phyloP scores from a whole-genome alignment of 805 yeast species.

The Candida loeiensis region DNA sequence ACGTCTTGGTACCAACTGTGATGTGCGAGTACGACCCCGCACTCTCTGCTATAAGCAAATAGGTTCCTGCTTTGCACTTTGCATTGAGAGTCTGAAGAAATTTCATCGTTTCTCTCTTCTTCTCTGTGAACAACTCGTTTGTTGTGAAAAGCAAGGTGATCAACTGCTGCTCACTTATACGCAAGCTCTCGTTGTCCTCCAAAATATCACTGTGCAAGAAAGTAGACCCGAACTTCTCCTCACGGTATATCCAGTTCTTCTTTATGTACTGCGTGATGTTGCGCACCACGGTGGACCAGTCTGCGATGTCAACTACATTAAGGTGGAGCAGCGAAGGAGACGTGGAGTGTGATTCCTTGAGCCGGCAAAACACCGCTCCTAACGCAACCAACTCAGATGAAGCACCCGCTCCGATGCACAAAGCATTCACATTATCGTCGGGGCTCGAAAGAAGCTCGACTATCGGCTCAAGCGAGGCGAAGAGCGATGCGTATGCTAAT shows the following conservation, averaged over 20 bases:
- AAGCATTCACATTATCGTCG: conserved; percentile 32
- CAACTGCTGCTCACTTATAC: conserved; percentile 34
- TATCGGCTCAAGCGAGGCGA: conserved; percentile 48
- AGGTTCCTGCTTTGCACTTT: conserved; percentile 53
- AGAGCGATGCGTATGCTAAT: conserved; percentile 65
- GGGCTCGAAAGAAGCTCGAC: conserved; percentile 33
- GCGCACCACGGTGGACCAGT: conserved; percentile 59
- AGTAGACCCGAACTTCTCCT: conserved; percentile 23
- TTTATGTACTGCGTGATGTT: conserved; percentile 44
- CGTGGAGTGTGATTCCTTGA: conserved; percentile 32
- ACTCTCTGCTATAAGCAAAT: conserved; percentile 71
- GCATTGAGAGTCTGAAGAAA: conserved; percentile 52
- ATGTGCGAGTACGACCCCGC: conserved; percentile 89
- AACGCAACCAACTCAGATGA: conserved; percentile 74
- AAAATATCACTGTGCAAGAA: conserved; percentile 34
- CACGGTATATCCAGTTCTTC: conserved; percentile 50
- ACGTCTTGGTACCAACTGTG: conserved; percentile 66
- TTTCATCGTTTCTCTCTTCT: conserved; percentile 56
- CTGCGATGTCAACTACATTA: conserved; percentile 70
- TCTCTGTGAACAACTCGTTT: conserved; percentile 75
- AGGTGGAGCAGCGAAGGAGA: conserved; percentile 39
- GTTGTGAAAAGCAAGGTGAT: conserved; percentile 81
- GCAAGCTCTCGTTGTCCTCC: conserved; percentile 14
- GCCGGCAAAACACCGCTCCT: conserved; percentile 51
- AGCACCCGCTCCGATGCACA: conserved; percentile 88